Conservation (phyloP, 1,284 basidiomycete species). For the Papiliotrema terrestris region DNA sequence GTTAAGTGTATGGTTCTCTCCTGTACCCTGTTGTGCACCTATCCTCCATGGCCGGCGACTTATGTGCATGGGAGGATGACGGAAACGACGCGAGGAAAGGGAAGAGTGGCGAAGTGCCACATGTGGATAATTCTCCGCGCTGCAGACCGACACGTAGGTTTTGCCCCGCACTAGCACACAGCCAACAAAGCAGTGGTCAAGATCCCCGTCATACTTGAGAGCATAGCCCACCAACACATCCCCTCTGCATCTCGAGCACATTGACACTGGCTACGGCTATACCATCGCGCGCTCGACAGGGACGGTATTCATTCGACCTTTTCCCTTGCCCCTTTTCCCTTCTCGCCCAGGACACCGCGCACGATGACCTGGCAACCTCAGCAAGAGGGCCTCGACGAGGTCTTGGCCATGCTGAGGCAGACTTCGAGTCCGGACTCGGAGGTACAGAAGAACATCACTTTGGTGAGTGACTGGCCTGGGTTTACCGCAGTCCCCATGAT, state of each 20-base stretch:
- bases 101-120: not conserved
- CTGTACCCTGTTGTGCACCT: too few relatives aligned
- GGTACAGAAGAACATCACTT: constrained; percentile 48
- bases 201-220: too few relatives aligned
- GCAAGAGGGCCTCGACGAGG: constrained; percentile 46
- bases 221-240: not conserved
- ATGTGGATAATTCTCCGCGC: not conserved
- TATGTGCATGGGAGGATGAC: too few relatives aligned
- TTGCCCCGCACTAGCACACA: not conserved
- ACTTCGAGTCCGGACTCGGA: constrained; percentile 47
- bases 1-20: too few relatives aligned
- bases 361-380: constrained; percentile 48
- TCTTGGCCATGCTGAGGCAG: constrained; percentile 49
- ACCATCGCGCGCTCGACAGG: not conserved
- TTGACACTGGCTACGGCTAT: not conserved
- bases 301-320: not conserved
- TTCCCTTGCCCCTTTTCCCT: not conserved
- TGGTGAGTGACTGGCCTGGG: constrained; percentile 24
- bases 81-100: not conserved
- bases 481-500: constrained; percentile 7
- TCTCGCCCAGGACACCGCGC: not conserved
- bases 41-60: too few relatives aligned
- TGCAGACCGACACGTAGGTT: not conserved
- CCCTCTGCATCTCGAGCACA: not conserved
- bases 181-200: not conserved